phyloP scores from a whole-genome alignment of 1,284 basidiomycete genomes.

The Cryptococcus sp. region DNA sequence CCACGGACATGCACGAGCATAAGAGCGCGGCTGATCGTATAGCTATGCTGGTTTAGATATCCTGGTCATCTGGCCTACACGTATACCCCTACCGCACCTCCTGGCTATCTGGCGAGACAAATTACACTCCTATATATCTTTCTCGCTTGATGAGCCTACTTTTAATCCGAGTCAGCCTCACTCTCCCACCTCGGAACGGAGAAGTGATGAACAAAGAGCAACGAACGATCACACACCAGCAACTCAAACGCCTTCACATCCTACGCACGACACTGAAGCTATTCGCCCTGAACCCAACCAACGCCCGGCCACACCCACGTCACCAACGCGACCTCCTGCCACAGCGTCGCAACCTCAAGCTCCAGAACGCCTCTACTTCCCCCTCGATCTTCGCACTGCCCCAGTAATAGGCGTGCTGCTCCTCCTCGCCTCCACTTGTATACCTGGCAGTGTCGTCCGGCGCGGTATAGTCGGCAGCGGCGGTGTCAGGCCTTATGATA shows the following conservation, averaged over 20 bases:
- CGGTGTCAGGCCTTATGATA: constrained; percentile 86
- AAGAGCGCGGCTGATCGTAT: not conserved
- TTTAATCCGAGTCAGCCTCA: no score
- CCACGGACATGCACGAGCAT: not conserved
- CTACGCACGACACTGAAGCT: no score
- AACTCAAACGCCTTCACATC: no score
- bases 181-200: no score
- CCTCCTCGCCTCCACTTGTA: constrained; percentile 72
- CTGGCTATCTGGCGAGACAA: constrained; percentile 5
- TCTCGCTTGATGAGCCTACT: no score
- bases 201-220: no score
- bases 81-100: constrained; percentile 58
- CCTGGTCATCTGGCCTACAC: constrained; percentile 68
- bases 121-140: not conserved
- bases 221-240: no score
- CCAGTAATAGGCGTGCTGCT: constrained; percentile 78
- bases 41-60: constrained; percentile 66
- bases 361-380: constrained; percentile 51
- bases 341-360: not conserved
- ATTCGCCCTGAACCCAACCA: no score
- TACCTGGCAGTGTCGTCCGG: constrained; percentile 66
- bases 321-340: no score
- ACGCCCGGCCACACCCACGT: no score
- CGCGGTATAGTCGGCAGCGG: constrained; percentile 67
- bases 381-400: constrained; percentile 69